Evolutionary conservation across 192 early-diverging fungal genomes (phyloP).

Genomic region (Backusella tarrabulga): DNA sequence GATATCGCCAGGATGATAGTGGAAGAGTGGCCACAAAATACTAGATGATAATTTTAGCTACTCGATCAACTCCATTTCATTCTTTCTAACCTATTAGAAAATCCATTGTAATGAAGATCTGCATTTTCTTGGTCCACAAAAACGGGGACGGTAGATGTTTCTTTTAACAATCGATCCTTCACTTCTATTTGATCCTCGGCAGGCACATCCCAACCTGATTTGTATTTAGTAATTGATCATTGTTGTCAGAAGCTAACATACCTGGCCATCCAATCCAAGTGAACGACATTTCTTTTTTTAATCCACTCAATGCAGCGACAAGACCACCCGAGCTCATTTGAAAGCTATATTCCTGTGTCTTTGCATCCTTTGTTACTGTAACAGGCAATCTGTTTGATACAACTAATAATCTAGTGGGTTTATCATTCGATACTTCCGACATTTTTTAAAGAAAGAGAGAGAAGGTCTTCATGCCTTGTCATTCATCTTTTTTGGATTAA

Average conservation of each 20-base stretch:
- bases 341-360: constrained; percentile 54
- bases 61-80: too few relatives aligned
- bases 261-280: constrained; percentile 99
- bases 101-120: constrained; percentile 97
- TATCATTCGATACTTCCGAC: background rate
- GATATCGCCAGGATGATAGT: constrained; percentile 99
- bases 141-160: constrained; percentile 89
- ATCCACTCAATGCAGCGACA: constrained; percentile 90
- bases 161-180: constrained; percentile 67
- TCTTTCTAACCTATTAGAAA: constrained; percentile 74
- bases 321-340: constrained; percentile 93
- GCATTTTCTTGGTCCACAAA: constrained; percentile 93
- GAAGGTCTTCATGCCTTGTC: background rate
- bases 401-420: constrained; percentile 68
- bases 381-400: constrained; percentile 97
- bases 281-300: constrained; percentile 94
- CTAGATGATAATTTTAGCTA: constrained; percentile 16
- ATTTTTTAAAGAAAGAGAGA: background rate
- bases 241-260: constrained; percentile 6
- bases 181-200: constrained; percentile 69
- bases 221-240: background rate
- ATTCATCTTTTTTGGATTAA: background rate
- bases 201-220: constrained; percentile 75
- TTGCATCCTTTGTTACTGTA: constrained; percentile 71
- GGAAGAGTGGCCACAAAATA: constrained; percentile 99